Percentiles rank a stretch among this genome's conserved stretches.
These are phyloP conservation scores for Oryza meridionalis DNA, from an alignment of 176 grass and related monocot species.

Conservation along the genomic window DNA sequence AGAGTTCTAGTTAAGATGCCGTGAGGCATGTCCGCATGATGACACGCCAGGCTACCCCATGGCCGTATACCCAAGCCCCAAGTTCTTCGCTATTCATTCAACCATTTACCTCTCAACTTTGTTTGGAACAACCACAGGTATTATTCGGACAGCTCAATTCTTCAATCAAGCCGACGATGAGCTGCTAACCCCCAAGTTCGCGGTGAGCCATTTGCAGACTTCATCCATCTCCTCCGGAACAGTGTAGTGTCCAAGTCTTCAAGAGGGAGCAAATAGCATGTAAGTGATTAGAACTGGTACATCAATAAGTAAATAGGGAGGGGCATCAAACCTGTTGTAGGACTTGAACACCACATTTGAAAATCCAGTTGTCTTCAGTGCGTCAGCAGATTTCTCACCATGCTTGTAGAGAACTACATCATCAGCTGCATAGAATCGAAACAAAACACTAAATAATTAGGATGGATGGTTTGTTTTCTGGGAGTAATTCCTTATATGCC, in stretches of 20 bases:
- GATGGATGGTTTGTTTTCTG: no score
- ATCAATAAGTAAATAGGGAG: neutral
- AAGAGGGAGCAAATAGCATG: conserved; percentile 3
- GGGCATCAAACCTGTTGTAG: conserved; percentile 64
- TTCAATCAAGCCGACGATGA: conserved; percentile 48
- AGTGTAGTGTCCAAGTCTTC: conserved; percentile 93
- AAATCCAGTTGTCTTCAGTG: conserved; percentile 77
- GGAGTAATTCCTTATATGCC: no score
- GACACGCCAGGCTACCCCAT: conserved; percentile 41
- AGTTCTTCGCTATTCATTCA: conserved; percentile 46
- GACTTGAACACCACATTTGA: conserved; percentile 81
- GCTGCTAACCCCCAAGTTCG: conserved; percentile 55
- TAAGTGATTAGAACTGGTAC: neutral
- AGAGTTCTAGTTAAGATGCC: neutral
- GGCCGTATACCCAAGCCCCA: conserved; percentile 57
- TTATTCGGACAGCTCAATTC: conserved; percentile 47
- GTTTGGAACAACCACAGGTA: conserved; percentile 45
- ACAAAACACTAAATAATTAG: neutral
- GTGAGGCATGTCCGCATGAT: conserved; percentile 34
- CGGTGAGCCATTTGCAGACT: conserved; percentile 73
- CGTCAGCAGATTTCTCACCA: conserved; percentile 80
- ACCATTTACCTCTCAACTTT: conserved; percentile 40
- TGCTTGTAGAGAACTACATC: conserved; percentile 87
- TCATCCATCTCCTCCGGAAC: conserved; percentile 93
- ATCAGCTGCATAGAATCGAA: conserved; percentile 66